Evolutionary conservation across 164 flowering plant species (phyloP), one percentile per base, ranked within the genome.

Genomic region (Vitis riparia): DNA sequence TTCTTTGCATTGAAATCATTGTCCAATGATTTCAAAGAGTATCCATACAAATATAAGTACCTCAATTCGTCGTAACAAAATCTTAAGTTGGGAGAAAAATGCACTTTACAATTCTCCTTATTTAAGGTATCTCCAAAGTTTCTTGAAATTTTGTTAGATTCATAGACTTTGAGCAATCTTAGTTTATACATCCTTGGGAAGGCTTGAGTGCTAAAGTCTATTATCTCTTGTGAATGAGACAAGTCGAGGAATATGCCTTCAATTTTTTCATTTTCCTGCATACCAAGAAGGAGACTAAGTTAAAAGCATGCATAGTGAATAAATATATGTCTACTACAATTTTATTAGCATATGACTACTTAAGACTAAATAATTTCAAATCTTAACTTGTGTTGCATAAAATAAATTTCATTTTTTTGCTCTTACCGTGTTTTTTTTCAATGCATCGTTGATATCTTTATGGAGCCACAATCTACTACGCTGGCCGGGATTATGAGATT

Each of bases 391-490:
- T 19, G 23, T 19, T 19, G 23, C 23, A 19, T 19, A 19, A 19
- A 19, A 19, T 19, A 19, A 19, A 19, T 19, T 19, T 19, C 23
- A 19, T 19, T 19, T 19, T 19, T 19, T 19, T 19, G 23, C 2
- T 68, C 64, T 60, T 60, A 69, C 71, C 11, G n/a, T 49, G 2
- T 51, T 23, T 3, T 69, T 47, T 69, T 9, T 50, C 8, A 68
- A 27, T 11, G 61, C 66, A 10, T 61, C 27, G 8, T 51, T 1
- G 13, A 29, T 66, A 69, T 69, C 65, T n/a, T 51, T 29, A 30
- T 51, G 23, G 27, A 11, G 23, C 51, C 72, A 60, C 19, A 60
- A 23, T 23, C 66, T 60, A 50, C 47, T 52, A 9, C 62, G 49
- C 1, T 51, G 30, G 14, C 16, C 51, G 10, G 59, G 27, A 19